These are phyloP conservation scores for Psilocybe cyanescens DNA, from an alignment of 768 basidiomycete genomes.

Conservation along the genomic window DNA sequence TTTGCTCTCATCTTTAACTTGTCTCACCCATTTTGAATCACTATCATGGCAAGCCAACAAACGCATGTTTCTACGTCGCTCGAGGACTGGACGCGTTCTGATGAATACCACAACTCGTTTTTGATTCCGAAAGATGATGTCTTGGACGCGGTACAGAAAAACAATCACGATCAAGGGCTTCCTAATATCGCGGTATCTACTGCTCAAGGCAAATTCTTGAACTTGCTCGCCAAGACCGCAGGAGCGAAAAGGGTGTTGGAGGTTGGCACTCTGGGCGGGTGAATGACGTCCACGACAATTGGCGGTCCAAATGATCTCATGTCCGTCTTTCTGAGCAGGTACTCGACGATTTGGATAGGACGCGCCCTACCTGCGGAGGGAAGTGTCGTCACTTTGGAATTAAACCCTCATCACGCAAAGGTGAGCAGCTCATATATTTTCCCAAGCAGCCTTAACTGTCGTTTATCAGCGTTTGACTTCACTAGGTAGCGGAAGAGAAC, in stretches of 20 bases:
- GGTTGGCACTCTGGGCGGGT: conserved; percentile 73
- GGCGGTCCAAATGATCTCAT: neutral
- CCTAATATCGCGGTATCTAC: conserved; percentile 57
- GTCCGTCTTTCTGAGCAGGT: conserved; percentile 24
- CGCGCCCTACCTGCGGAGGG: conserved; percentile 54
- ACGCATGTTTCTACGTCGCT: conserved; percentile 22
- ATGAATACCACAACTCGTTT: conserved; percentile 60
- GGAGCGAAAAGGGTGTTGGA: conserved; percentile 63
- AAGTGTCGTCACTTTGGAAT: conserved; percentile 50
- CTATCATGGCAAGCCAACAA: conserved; percentile 16
- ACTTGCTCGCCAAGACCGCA: conserved; percentile 52
- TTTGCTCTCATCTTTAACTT: neutral
- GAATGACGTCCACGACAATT: conserved; percentile 7
- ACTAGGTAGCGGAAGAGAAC: conserved; percentile 61
- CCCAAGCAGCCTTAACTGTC: neutral
- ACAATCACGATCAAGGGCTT: conserved; percentile 45
- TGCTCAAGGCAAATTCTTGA: conserved; percentile 61
- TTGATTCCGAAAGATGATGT: conserved; percentile 46
- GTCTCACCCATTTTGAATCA: neutral
- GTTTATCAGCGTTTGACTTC: neutral
- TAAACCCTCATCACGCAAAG: conserved; percentile 48
- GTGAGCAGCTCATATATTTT: conserved; percentile 25
- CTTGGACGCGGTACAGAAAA: conserved; percentile 44
- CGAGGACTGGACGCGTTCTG: conserved; percentile 55
- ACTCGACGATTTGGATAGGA: conserved; percentile 50